These are phyloP conservation scores for Podaxis sp. DNA, from an alignment of 768 basidiomycete genomes.

Conservation along the genomic window DNA sequence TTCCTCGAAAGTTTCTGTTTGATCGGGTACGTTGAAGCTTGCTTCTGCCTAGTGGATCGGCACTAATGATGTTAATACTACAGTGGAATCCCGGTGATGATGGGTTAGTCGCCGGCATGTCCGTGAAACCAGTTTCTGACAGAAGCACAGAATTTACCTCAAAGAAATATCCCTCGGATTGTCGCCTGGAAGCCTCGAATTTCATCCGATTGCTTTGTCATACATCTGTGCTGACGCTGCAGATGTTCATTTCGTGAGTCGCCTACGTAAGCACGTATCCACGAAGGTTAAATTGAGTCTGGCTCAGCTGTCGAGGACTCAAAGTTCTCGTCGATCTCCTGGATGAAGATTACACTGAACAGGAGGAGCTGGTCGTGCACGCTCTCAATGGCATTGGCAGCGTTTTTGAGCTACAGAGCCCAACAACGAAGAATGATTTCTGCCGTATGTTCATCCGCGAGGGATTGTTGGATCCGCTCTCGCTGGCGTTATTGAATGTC, in stretches of 20 bases:
- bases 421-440: slow-evolving; percentile 97
- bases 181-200: slow-evolving; percentile 91
- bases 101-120: slow-evolving; percentile 50
- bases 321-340: slow-evolving; percentile 93
- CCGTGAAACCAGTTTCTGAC: background rate
- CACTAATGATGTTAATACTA: slow-evolving; percentile 7
- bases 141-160: slow-evolving; percentile 75
- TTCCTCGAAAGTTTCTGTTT: slow-evolving; percentile 95
- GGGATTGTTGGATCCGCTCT: slow-evolving; percentile 90
- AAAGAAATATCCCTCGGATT: slow-evolving; percentile 91
- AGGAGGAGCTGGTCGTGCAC: slow-evolving; percentile 87
- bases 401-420: slow-evolving; percentile 94
- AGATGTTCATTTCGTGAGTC: slow-evolving; percentile 97
- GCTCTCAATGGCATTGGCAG: slow-evolving; percentile 93
- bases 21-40: slow-evolving; percentile 55
- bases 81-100: slow-evolving; percentile 94
- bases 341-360: slow-evolving; percentile 93
- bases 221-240: slow-evolving; percentile 89
- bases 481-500: slow-evolving; percentile 85
- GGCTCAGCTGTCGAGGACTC: slow-evolving; percentile 82
- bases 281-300: background rate
- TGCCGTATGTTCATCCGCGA: slow-evolving; percentile 98
- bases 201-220: slow-evolving; percentile 92
- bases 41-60: background rate
- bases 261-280: background rate